phyloP scores from a whole-genome alignment of 345 rosid genomes.

The Cardamine chenopodiifolia region DNA sequence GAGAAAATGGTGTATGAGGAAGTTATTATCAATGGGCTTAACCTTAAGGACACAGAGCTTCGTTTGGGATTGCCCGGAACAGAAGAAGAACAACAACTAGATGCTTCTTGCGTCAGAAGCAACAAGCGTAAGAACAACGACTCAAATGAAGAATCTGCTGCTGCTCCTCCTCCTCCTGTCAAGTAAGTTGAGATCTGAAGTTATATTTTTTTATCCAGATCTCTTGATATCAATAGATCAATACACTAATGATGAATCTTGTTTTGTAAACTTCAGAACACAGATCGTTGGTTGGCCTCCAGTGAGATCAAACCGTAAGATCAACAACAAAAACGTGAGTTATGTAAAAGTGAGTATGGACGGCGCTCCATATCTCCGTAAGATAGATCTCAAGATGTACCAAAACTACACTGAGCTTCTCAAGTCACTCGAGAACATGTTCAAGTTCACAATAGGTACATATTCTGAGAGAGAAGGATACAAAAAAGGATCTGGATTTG shows the following conservation, averaged over 20 bases:
- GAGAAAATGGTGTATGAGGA: conserved; percentile 41
- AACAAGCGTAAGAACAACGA: conserved; percentile 56
- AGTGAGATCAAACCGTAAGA: conserved; percentile 52
- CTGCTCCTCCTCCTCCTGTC: conserved; percentile 52
- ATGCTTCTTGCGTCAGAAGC: conserved; percentile 47
- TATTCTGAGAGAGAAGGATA: conserved; percentile 76
- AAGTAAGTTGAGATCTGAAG: conserved; percentile 59
- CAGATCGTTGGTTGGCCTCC: conserved; percentile 89
- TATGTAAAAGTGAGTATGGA: conserved; percentile 91
- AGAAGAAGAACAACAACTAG: conserved; percentile 37
- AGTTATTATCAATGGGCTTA: conserved; percentile 50
- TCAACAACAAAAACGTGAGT: conserved; percentile 46
- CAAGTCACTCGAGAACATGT: conserved; percentile 68
- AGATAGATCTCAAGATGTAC: conserved; percentile 67
- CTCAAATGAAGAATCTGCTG: conserved; percentile 27
- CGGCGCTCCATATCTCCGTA: conserved; percentile 83
- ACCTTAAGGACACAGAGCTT: conserved; percentile 84
- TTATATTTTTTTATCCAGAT: not conserved
- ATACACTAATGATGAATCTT: conserved; percentile 26
- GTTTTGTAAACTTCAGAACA: conserved; percentile 45
- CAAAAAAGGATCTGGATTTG: conserved; percentile 64
- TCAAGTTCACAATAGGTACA: conserved; percentile 64
- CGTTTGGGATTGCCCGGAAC: conserved; percentile 84
- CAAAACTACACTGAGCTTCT: conserved; percentile 62
- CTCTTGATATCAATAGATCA: not conserved